Percentiles rank a stretch among this genome's conserved stretches.
Evolutionary conservation across 176 grass and related monocot species (phyloP).

Genomic region (Oryza nivara): DNA sequence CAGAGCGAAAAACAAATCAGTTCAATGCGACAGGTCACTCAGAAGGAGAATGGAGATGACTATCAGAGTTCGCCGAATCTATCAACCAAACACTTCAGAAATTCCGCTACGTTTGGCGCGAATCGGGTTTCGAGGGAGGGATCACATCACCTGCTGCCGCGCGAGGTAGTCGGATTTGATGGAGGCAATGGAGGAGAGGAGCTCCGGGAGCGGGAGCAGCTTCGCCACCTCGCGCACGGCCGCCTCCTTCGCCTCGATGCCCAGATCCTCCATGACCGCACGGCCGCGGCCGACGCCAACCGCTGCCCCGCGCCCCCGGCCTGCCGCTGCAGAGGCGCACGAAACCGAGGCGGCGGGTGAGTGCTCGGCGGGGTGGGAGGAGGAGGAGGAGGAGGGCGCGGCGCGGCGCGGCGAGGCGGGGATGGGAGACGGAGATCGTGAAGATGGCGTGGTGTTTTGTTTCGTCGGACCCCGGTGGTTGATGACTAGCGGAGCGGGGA

Average conservation of each 20-base stretch:
- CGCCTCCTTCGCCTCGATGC: slow-evolving; percentile 93
- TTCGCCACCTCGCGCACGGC: slow-evolving; percentile 98
- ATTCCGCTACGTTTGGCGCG: slow-evolving; percentile 27
- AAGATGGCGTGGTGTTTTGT: slow-evolving; percentile 16
- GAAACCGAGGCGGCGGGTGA: slow-evolving; percentile 27
- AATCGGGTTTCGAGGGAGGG: slow-evolving; percentile 27
- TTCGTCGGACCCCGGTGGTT: slow-evolving; percentile 20
- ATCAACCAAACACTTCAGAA: slow-evolving; percentile 6
- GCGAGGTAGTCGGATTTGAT: slow-evolving; percentile 95
- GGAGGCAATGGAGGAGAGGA: slow-evolving; percentile 84
- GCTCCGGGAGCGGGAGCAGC: slow-evolving; percentile 86
- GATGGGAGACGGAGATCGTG: slow-evolving; percentile 24
- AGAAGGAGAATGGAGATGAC: not conserved
- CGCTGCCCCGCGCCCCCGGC: not conserved
- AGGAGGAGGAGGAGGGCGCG: not conserved
- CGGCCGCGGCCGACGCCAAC: slow-evolving; percentile 14
- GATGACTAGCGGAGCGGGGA: not conserved
- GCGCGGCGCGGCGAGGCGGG: not conserved
- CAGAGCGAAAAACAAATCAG: not conserved
- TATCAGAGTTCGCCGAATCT: not conserved
- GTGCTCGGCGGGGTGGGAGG: not conserved
- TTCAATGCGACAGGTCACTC: not conserved
- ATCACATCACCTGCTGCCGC: slow-evolving; percentile 78
- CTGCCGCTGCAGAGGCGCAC: slow-evolving; percentile 21
- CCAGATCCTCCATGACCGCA: slow-evolving; percentile 89